Evolutionary conservation across 2,329 filamentous ascomycete genomes (phyloP).

Genomic region (Fusarium nelsonii): DNA sequence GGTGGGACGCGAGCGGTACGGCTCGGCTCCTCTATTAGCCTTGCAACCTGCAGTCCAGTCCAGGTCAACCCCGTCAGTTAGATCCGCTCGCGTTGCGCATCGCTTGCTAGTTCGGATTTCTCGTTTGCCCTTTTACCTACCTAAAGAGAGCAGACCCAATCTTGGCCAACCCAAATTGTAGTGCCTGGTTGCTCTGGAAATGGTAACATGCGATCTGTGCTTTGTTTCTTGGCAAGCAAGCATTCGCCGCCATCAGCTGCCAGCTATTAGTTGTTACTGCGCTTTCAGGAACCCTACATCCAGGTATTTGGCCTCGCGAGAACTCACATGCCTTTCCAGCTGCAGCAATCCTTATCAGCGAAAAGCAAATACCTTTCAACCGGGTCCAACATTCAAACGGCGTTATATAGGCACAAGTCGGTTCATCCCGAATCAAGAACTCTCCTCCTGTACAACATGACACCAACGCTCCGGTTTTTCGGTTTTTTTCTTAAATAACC

Average conservation of each 20-base stretch:
- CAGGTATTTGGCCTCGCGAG: not conserved
- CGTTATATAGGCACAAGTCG: constrained; percentile 1
- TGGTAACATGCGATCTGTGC: not conserved
- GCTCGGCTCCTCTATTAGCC: constrained; percentile 44
- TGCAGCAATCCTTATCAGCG: not conserved
- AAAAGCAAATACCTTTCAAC: not conserved
- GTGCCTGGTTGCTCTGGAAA: not conserved
- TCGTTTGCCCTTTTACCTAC: constrained; percentile 1
- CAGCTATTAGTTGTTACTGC: not conserved
- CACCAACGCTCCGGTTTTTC: constrained; percentile 16
- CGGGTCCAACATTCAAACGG: not conserved
- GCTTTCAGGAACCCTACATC: not conserved
- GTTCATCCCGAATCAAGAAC: not conserved
- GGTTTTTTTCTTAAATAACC: not conserved
- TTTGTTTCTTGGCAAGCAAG: constrained; percentile 7
- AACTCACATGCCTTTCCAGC: not conserved
- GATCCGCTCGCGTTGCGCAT: constrained; percentile 31
- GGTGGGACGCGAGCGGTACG: constrained; percentile 42
- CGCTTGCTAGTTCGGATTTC: constrained; percentile 7
- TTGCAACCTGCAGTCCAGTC: constrained; percentile 34
- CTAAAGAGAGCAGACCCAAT: not conserved
- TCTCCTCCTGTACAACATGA: constrained; percentile 14
- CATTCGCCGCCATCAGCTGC: not conserved
- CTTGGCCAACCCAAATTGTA: constrained; percentile 2
- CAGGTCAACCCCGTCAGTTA: constrained; percentile 25